Evolutionary conservation across 2,329 filamentous ascomycete species (phyloP).

Genomic region (Ophiosphaerella korrae): DNA sequence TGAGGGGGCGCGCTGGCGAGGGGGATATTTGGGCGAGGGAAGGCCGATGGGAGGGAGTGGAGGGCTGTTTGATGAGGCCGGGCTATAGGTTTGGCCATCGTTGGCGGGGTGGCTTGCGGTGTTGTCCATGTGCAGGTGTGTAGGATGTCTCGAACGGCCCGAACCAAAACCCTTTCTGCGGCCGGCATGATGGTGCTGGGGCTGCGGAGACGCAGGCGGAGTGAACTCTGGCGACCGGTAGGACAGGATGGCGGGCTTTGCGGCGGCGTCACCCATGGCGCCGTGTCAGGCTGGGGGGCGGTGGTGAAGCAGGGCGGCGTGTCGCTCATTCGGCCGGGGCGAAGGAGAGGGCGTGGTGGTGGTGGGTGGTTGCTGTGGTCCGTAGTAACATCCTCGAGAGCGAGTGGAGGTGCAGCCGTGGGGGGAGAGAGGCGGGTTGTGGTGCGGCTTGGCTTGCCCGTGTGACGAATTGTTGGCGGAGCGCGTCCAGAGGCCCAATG

Average conservation of each 20-base stretch:
- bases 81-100: slow-evolving; percentile 36
- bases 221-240: slow-evolving; percentile 40
- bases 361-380: slow-evolving; percentile 20
- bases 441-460: background rate
- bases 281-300: slow-evolving; percentile 12
- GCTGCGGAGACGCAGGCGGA: slow-evolving; percentile 40
- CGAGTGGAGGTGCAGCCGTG: background rate
- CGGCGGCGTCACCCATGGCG: slow-evolving; percentile 37
- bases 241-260: slow-evolving; percentile 27
- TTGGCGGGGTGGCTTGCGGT: slow-evolving; percentile 26
- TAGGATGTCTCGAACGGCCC: slow-evolving; percentile 28
- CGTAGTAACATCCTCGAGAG: slow-evolving; percentile 36
- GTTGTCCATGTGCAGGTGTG: slow-evolving; percentile 40
- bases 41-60: slow-evolving; percentile 31
- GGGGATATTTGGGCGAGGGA: slow-evolving; percentile 50
- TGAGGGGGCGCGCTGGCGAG: slow-evolving; percentile 49
- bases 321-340: slow-evolving; percentile 38
- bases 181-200: slow-evolving; percentile 20
- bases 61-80: slow-evolving; percentile 37
- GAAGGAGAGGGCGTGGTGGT: slow-evolving; percentile 24
- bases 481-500: too few relatives aligned
- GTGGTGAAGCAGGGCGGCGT: slow-evolving; percentile 10
- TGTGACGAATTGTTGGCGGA: too few relatives aligned
- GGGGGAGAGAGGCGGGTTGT: background rate
- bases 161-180: slow-evolving; percentile 28